Evolutionary conservation across 495 filamentous ascomycete species (phyloP), one percentile per base, ranked within the genome.

Genomic region (Chaetomidium leptoderma): DNA sequence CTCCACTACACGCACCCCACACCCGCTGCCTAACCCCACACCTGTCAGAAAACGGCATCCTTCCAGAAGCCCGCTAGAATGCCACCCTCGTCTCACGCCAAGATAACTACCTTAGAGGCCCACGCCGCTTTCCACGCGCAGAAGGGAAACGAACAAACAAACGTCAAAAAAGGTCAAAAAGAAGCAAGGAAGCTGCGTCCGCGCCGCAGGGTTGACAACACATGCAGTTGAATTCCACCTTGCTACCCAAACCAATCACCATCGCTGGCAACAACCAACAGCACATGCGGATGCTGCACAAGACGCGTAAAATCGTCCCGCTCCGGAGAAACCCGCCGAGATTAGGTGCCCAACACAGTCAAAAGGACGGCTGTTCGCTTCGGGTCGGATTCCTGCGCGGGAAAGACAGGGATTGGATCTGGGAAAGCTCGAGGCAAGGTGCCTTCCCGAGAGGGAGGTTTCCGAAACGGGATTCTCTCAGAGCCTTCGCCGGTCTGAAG

Each of bases 61-160:
- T 57, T 57, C 54, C 33, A 57, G 54, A 57, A 48, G 33, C 14
- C 23, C 24, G n/a, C 19, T 29, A 40, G 33, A 48, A 47, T n/a
- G 1, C 47, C 8, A 8, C 2, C 33, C 47, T 6, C 47, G 26
- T 36, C 30, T 36, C 6, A 13, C 19, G 53, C 53, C 53, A 53
- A 53, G 47, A 29, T 40, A 40, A 13, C 7, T n/a, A n/a, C n/a
- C n/a, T n/a, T n/a, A n/a, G n/a, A 37, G 37, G 11, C 21, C 27
- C 32, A 16, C 30, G 21, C 30, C 32, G 47, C 47, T 37, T n/a
- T 13, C n/a, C 30, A 35, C 30, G 19, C 19, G 7, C 4, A 19
- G 1, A 6, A 27, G n/a, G 23, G 46, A 21, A 8, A 48, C 4
- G 29, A 48, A 33, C 13, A 16, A 35, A 33, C 6, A 40, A 17